Conservation (phyloP, 1,139 yeast genomes). For the Pichia sp. region DNA sequence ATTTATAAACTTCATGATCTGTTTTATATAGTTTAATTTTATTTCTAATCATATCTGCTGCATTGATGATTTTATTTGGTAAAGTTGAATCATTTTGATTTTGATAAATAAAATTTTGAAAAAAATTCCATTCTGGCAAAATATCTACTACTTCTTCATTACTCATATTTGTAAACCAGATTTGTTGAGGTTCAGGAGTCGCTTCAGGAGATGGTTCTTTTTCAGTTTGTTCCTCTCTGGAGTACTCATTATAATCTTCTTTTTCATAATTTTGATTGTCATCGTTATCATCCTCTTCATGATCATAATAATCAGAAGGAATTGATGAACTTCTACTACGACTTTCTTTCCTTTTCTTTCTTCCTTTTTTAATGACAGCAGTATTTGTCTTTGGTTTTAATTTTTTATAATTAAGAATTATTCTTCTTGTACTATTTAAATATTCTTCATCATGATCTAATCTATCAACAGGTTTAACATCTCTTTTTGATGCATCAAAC, state of each 20-base stretch:
- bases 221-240: not conserved
- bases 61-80: conserved; percentile 14
- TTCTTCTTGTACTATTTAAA: not conserved
- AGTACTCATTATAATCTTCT: conserved; percentile 3
- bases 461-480: conserved; percentile 23
- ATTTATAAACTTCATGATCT: conserved; percentile 21
- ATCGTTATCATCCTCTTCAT: conserved; percentile 12
- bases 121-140: conserved; percentile 15
- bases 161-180: conserved; percentile 30
- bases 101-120: conserved; percentile 18
- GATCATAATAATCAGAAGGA: not conserved
- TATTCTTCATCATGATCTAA: conserved; percentile 13
- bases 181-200: conserved; percentile 8
- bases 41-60: conserved; percentile 22
- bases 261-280: not conserved
- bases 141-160: conserved; percentile 21
- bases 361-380: not conserved
- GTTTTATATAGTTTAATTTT: conserved; percentile 14
- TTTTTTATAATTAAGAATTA: not conserved
- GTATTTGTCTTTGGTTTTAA: not conserved
- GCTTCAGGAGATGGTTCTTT: conserved; percentile 1
- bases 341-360: conserved; percentile 1
- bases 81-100: conserved; percentile 7
- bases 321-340: not conserved
- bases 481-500: conserved; percentile 16